phyloP scores from a whole-genome alignment of 352 stramenopile species.

The Elongisporangium senticosum region DNA sequence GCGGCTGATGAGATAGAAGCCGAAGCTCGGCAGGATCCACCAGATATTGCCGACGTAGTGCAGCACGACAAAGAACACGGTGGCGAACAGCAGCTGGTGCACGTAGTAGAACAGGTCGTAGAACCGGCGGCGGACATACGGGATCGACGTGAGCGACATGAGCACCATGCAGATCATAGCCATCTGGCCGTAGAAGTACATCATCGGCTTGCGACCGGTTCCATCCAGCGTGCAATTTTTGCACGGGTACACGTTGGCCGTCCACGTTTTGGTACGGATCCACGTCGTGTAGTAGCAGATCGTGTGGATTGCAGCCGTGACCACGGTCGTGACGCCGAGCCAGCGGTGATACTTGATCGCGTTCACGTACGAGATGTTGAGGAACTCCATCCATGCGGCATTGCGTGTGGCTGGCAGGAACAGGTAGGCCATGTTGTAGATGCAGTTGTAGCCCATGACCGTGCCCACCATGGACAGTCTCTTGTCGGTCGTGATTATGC shows the following conservation, averaged over 20 bases:
- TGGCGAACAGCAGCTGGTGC: slow-evolving; percentile 32
- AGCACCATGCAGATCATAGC: slow-evolving; percentile 25
- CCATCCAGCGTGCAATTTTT: slow-evolving; percentile 25
- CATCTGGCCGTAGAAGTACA: slow-evolving; percentile 39
- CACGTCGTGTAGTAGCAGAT: slow-evolving; percentile 22
- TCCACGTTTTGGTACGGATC: slow-evolving; percentile 15
- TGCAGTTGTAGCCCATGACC: slow-evolving; percentile 14
- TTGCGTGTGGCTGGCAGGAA: slow-evolving; percentile 28
- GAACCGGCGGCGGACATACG: slow-evolving; percentile 27
- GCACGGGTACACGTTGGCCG: slow-evolving; percentile 25
- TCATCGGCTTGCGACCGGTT: slow-evolving; percentile 24
- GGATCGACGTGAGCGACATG: slow-evolving; percentile 28
- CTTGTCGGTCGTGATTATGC: slow-evolving; percentile 1
- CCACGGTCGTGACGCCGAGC: slow-evolving; percentile 18
- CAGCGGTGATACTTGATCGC: slow-evolving; percentile 38
- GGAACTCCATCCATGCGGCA: slow-evolving; percentile 29
- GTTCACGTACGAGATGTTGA: slow-evolving; percentile 29
- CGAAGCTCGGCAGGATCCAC: slow-evolving; percentile 30
- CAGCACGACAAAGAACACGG: slow-evolving; percentile 26
- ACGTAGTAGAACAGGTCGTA: slow-evolving; percentile 43
- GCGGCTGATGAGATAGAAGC: slow-evolving; percentile 34
- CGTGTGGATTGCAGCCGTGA: slow-evolving; percentile 16
- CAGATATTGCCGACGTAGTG: slow-evolving; percentile 28
- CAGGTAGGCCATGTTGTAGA: slow-evolving; percentile 38
- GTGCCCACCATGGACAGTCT: background rate